These are phyloP conservation scores for Carex parvula DNA, from an alignment of 176 grass and related monocot genomes.

Conservation along the genomic window DNA sequence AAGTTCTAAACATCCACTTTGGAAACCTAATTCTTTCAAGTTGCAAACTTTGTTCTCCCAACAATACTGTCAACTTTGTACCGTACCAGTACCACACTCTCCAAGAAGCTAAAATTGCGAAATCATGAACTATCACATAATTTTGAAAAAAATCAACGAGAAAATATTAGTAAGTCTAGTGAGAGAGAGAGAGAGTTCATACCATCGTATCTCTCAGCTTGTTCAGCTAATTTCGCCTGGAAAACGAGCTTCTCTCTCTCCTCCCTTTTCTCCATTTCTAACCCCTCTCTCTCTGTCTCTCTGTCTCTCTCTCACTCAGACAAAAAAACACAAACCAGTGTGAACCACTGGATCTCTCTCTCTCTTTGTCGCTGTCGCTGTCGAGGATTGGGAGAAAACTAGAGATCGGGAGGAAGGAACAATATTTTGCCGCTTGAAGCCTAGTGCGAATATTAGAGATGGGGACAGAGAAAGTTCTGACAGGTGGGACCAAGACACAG, in stretches of 20 bases:
- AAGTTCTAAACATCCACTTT: background rate
- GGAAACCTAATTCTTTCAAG: background rate
- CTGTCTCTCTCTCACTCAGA: conserved; percentile 1
- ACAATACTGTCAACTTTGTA: background rate
- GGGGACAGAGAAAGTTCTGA: background rate
- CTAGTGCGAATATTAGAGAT: background rate
- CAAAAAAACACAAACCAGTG: background rate
- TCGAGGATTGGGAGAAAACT: background rate
- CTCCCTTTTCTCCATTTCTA: conserved; percentile 32
- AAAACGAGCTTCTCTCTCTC: conserved; percentile 48
- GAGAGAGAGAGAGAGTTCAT: conserved; percentile 11
- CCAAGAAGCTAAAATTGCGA: background rate
- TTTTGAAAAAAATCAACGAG: background rate
- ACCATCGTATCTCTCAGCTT: conserved; percentile 62
- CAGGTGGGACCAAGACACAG: background rate
- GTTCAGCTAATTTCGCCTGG: conserved; percentile 56
- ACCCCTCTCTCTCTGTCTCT: background rate
- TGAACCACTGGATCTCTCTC: background rate
- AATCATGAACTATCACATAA: conserved; percentile 4
- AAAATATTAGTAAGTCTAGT: background rate
- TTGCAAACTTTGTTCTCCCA: background rate
- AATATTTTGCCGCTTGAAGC: background rate
- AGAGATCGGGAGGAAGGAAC: background rate
- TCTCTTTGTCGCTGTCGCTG: background rate
- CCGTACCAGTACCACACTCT: background rate